Evolutionary conservation across 139 green algal genomes (phyloP).

Genomic region (Zygnema circumcarinatum): DNA sequence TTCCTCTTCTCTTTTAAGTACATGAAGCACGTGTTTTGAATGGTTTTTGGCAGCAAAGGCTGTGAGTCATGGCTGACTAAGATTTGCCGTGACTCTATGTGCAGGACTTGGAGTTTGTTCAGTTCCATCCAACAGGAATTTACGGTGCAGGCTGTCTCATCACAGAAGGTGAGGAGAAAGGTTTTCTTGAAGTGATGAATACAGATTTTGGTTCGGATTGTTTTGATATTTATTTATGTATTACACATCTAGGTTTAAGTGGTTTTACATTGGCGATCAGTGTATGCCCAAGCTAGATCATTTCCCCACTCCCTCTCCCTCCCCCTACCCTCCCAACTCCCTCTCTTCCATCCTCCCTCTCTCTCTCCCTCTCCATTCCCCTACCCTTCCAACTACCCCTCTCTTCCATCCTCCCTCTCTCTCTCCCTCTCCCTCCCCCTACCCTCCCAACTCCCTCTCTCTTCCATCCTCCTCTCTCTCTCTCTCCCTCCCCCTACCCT

Average conservation of each 20-base stretch:
- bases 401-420: not conserved
- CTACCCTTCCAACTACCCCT: not conserved
- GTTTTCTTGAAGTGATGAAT: too few species aligned
- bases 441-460: not conserved
- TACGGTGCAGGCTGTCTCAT: conserved; percentile 99
- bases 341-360: not conserved
- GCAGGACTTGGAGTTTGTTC: conserved; percentile 73
- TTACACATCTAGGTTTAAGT: not conserved
- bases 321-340: too few species aligned
- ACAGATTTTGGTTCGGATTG: not conserved
- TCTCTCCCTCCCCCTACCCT: too few species aligned
- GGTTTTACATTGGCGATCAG: too few species aligned
- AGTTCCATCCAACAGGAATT: conserved; percentile 99
- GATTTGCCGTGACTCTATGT: too few species aligned
- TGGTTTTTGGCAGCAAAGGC: too few species aligned
- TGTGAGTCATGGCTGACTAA: too few species aligned
- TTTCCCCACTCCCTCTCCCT: too few species aligned
- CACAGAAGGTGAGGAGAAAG: conserved; percentile 92
- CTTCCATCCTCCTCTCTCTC: conserved; percentile 10
- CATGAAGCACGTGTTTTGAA: too few species aligned
- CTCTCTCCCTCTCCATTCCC: not conserved
- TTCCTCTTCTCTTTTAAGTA: too few species aligned
- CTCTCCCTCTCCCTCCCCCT: not conserved
- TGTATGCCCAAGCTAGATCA: too few species aligned
- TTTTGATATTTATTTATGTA: not conserved